Conservation (phyloP, 768 basidiomycete species). For the Leccinum aurantiacum region DNA sequence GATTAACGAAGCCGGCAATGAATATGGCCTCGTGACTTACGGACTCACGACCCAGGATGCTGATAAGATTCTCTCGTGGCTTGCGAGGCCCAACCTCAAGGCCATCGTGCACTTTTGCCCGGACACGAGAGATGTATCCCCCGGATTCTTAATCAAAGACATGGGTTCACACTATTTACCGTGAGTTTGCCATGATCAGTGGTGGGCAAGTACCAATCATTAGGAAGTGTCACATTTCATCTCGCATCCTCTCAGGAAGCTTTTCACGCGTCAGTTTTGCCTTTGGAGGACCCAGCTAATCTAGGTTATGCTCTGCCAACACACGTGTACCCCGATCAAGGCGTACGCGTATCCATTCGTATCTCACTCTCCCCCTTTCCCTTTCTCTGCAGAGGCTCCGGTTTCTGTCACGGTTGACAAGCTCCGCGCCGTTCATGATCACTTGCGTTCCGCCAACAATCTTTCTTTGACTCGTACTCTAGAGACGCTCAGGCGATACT, state of each 20-base stretch:
- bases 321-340: constrained; percentile 29
- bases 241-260: constrained; percentile 37
- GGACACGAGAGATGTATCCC: constrained; percentile 20
- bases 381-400: constrained; percentile 34
- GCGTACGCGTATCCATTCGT: constrained; percentile 40
- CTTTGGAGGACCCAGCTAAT: constrained; percentile 24
- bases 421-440: constrained; percentile 27
- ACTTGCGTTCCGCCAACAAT: constrained; percentile 38
- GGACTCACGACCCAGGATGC: constrained; percentile 30
- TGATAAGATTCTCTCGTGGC: constrained; percentile 12
- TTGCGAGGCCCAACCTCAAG: constrained; percentile 16
- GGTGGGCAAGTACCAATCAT: neutral
- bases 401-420: constrained; percentile 23
- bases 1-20: constrained; percentile 2
- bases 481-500: constrained; percentile 33
- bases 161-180: constrained; percentile 25
- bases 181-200: constrained; percentile 19
- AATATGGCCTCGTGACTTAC: constrained; percentile 35
- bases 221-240: constrained; percentile 36
- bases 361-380: constrained; percentile 38
- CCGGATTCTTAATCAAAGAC: constrained; percentile 30
- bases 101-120: constrained; percentile 41
- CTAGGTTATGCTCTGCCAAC: constrained; percentile 25
- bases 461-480: constrained; percentile 41
- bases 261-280: constrained; percentile 32